A percentile compares a stretch with the other conserved stretches of the same genome.
phyloP scores from a whole-genome alignment of 2,329 filamentous ascomycete species.

The Emericellopsis cladophorae region DNA sequence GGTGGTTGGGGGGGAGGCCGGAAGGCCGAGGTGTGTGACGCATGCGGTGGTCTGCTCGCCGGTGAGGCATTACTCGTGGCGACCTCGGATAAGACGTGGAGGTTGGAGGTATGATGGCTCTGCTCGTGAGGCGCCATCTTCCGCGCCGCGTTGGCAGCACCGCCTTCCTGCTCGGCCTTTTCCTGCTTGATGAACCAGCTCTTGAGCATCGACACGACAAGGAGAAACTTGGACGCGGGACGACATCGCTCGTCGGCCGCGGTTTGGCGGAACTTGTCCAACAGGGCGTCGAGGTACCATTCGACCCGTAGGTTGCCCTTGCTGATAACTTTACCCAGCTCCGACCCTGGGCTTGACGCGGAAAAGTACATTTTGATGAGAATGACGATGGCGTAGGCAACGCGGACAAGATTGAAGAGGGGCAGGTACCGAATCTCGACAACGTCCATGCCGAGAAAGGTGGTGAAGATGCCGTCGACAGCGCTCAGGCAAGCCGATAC shows the following conservation, averaged over 20 bases:
- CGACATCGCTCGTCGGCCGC: constrained; percentile 52
- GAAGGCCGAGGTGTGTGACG: constrained; percentile 4
- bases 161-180: neutral
- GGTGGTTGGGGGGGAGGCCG: constrained; percentile 10
- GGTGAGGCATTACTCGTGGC: constrained; percentile 28
- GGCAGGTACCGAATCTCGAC: constrained; percentile 50
- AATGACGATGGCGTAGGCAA: constrained; percentile 59
- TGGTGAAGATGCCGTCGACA: constrained; percentile 53
- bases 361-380: constrained; percentile 65
- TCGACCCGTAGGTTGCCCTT: constrained; percentile 53
- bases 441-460: constrained; percentile 49
- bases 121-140: neutral
- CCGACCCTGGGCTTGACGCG: constrained; percentile 48
- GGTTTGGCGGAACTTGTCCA: constrained; percentile 52
- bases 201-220: constrained; percentile 57
- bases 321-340: constrained; percentile 58
- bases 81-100: constrained; percentile 44
- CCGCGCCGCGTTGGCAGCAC: neutral
- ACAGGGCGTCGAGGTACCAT: constrained; percentile 56
- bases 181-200: constrained; percentile 51
- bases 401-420: constrained; percentile 58
- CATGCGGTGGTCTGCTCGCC: constrained; percentile 5
- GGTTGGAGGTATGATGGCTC: constrained; percentile 7
- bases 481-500: constrained; percentile 54
- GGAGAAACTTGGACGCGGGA: constrained; percentile 56